Conservation (phyloP, 495 filamentous ascomycete species). For the Penicillium desertorum region DNA sequence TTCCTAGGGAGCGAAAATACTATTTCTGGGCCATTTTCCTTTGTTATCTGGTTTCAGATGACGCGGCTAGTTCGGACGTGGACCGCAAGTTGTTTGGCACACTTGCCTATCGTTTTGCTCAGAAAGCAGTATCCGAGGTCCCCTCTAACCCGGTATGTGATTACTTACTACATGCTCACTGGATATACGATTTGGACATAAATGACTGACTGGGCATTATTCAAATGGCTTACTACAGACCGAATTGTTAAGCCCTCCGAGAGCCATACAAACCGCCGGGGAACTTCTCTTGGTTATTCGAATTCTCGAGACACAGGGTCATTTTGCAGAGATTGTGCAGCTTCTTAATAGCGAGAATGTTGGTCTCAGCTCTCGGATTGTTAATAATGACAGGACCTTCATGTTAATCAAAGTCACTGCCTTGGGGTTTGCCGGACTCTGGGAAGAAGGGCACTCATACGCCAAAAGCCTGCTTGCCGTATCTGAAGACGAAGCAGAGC, state of each 20-base stretch:
- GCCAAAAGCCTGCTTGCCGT: constrained; percentile 41
- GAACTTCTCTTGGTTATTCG: constrained; percentile 56
- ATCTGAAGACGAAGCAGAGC: constrained; percentile 32
- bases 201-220: constrained; percentile 2
- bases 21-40: constrained; percentile 60
- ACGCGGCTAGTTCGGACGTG: constrained; percentile 40
- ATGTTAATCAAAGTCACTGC: constrained; percentile 45
- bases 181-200: not conserved
- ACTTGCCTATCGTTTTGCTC: constrained; percentile 59
- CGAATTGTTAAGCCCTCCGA: constrained; percentile 43
- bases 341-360: constrained; percentile 52
- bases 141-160: constrained; percentile 45
- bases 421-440: constrained; percentile 45
- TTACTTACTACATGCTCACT: not conserved
- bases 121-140: constrained; percentile 54
- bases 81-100: constrained; percentile 57
- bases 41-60: constrained; percentile 42
- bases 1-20: constrained; percentile 55
- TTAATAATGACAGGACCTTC: constrained; percentile 54
- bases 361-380: constrained; percentile 51
- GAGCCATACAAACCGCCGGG: constrained; percentile 54
- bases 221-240: constrained; percentile 31
- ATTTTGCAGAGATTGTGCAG: constrained; percentile 47
- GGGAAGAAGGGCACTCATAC: constrained; percentile 48
- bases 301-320: constrained; percentile 49